These are phyloP conservation scores for Phytopythium mirpurense DNA, from an alignment of 352 stramenopile genomes.

Conservation along the genomic window DNA sequence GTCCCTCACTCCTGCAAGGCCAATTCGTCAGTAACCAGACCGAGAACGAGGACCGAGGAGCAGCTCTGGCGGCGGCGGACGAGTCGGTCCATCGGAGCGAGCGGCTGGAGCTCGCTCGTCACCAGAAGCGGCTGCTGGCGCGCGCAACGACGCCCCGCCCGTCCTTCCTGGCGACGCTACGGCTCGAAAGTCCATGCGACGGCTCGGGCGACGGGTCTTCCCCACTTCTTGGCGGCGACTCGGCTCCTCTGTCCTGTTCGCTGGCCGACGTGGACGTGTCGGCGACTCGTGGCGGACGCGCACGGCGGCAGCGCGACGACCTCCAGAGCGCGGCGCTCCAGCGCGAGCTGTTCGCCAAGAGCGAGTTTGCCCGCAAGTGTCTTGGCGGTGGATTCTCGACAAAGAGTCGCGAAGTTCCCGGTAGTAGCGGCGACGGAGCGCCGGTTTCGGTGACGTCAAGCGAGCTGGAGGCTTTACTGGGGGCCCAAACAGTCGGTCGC, in stretches of 20 bases:
- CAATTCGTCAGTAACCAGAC: neutral
- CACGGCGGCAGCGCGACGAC: neutral
- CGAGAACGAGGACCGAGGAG: neutral
- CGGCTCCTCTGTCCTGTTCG: neutral
- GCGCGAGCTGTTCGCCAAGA: conserved; percentile 16
- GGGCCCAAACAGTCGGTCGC: neutral
- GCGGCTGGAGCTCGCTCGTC: conserved; percentile 10
- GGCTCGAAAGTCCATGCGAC: conserved; percentile 12
- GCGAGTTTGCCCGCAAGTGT: conserved; percentile 16
- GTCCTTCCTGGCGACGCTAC: conserved; percentile 25
- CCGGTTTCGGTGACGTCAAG: neutral
- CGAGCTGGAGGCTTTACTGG: neutral
- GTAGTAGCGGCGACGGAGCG: neutral
- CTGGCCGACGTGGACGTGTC: neutral
- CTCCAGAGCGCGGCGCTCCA: neutral
- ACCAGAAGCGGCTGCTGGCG: conserved; percentile 16
- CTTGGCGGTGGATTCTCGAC: conserved; percentile 36
- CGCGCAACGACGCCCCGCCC: conserved; percentile 11
- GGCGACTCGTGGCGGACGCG: conserved; percentile 3
- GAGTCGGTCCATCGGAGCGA: conserved; percentile 3
- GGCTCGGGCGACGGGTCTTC: neutral
- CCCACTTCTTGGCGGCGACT: neutral
- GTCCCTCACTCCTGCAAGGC: neutral
- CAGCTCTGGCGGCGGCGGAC: neutral
- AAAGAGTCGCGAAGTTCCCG: conserved; percentile 12